Conservation (phyloP, 164 flowering plant genomes). For the Aristolochia contorta region DNA sequence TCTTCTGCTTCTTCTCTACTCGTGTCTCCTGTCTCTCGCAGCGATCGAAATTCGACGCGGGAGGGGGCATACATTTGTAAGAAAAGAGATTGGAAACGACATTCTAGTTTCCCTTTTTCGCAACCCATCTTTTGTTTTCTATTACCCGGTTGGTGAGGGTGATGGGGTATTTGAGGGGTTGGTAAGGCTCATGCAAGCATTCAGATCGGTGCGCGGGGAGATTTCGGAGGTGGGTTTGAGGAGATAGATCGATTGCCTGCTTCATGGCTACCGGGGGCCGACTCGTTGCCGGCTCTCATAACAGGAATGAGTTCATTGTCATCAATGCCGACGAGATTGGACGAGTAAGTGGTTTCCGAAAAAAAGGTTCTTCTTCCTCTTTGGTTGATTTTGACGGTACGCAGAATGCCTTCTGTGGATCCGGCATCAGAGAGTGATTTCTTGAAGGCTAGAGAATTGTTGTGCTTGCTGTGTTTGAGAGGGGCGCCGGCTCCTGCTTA, state of each 20-base stretch:
- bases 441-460: neutral
- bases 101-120: neutral
- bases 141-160: neutral
- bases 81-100: neutral
- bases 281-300: slow-evolving; percentile 85
- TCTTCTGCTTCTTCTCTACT: neutral
- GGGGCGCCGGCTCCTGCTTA: neutral
- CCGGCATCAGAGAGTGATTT: neutral
- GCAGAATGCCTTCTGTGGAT: neutral
- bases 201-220: neutral
- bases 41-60: neutral
- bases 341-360: slow-evolving; percentile 41
- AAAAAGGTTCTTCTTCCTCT: neutral
- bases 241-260: neutral
- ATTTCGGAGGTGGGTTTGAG: neutral
- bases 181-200: neutral
- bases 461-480: no score
- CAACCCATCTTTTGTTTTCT: neutral
- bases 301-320: slow-evolving; percentile 81
- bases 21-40: neutral
- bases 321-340: slow-evolving; percentile 88
- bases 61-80: neutral
- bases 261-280: slow-evolving; percentile 55
- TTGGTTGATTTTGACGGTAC: neutral
- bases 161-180: neutral